Base-by-base conservation (phyloP, 208 protist species). In the Crithidia expoeki region DNA sequence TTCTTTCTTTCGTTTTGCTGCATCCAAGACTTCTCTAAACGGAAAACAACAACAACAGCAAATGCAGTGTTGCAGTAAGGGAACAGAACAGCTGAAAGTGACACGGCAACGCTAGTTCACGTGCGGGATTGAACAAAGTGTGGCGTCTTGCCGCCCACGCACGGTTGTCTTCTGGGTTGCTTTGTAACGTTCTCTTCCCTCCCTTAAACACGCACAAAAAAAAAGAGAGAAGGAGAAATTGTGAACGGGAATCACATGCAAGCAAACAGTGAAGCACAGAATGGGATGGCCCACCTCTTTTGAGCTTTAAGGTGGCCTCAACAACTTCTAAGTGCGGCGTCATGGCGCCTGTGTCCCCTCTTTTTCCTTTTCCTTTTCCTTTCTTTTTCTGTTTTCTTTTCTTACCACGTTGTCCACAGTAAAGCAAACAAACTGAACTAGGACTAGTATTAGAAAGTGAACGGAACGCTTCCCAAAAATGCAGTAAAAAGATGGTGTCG, bases 381-480 rank as follows among this genome's bases (percentile, higher is more conserved):
- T 10, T 32, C 44, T 55, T 59, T 47, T 50, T 28, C n/a, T 66
- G 40, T 14, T 56, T 32, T 64, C 40, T 55, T 55, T 59, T 47
- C 58, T 28, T 66, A 51, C 49, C 50, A 32, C 10, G 27, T 62
- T 76, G 38, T 69, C n/a, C 44, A 38, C 58, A 44, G 34, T 69
- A 55, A 30, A 50, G 25, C 25, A 44, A 34, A 11, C 14, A 2
- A 14, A n/a, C 30, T 16, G 0, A 17, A 30, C 4, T 47, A 9
- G 28, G 7, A 34, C 1, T 40, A 38, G 1, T 40, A 32, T 27
- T 25, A 27, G 52, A 16, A 16, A 47, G 9, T 17, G n/a, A n/a
- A n/a, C n/a, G n/a, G n/a, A n/a, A n/a, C n/a, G n/a, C n/a, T n/a
- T n/a, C n/a, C n/a, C n/a, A n/a, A n/a, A n/a, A n/a, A n/a, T n/a